These are phyloP conservation scores for Linanthus parryae DNA, from an alignment of 148 eudicot species.

Conservation along the genomic window DNA sequence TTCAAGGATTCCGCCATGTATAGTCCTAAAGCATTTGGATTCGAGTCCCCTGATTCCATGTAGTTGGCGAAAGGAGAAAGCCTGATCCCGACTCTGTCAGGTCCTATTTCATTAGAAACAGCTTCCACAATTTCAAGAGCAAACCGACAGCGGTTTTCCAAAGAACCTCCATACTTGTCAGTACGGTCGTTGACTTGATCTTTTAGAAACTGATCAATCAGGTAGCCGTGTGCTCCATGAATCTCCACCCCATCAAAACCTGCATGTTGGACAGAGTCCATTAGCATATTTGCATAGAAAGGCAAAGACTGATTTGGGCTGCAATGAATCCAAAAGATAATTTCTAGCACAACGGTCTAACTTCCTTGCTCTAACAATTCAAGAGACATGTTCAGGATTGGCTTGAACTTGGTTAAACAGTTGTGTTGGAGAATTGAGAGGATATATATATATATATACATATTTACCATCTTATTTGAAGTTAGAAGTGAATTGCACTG, in stretches of 20 bases:
- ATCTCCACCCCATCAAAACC: slow-evolving; percentile 14
- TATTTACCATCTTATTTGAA: too few relatives aligned
- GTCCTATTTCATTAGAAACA: slow-evolving; percentile 6
- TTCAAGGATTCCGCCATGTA: slow-evolving; percentile 8
- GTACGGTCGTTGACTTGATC: slow-evolving; percentile 9
- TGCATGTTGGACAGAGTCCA: background rate
- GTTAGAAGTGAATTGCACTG: too few relatives aligned
- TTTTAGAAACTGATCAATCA: slow-evolving; percentile 11
- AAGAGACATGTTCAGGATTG: too few relatives aligned
- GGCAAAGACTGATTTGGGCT: too few relatives aligned
- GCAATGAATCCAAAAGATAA: too few relatives aligned
- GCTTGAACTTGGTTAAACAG: too few relatives aligned
- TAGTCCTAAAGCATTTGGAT: slow-evolving; percentile 7
- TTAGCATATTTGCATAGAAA: too few relatives aligned
- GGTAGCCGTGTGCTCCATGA: slow-evolving; percentile 13
- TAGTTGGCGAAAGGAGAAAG: slow-evolving; percentile 10
- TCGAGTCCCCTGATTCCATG: slow-evolving; percentile 8
- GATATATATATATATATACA: too few relatives aligned
- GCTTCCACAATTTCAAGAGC: slow-evolving; percentile 10
- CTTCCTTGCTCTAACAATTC: too few relatives aligned
- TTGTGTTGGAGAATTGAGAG: too few relatives aligned
- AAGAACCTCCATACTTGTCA: slow-evolving; percentile 10
- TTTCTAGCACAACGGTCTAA: too few relatives aligned
- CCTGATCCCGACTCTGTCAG: slow-evolving; percentile 9
- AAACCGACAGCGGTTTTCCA: slow-evolving; percentile 8